A percentile compares a stretch with the other conserved stretches of the same genome.
Conservation (phyloP, 148 eudicot genomes). For the Vaccinium darrowii region DNA sequence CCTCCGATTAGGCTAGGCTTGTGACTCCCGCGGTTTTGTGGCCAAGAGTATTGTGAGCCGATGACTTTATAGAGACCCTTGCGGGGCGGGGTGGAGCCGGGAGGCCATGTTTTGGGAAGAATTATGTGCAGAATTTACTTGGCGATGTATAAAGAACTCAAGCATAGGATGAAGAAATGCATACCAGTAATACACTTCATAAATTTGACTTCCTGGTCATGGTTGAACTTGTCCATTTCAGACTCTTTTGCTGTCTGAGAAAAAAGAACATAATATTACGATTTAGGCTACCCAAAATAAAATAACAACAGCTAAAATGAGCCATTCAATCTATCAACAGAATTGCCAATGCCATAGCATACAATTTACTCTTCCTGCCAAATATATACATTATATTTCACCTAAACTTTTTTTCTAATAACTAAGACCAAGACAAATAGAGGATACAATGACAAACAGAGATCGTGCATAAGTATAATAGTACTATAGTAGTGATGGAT, state of each 20-base stretch:
- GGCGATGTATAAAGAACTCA: neutral
- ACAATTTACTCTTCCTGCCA: neutral
- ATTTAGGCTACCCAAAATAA: neutral
- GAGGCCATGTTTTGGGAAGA: too few relatives aligned
- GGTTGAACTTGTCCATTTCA: slow-evolving; percentile 41
- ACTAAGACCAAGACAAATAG: neutral
- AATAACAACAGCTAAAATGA: neutral
- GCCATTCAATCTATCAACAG: neutral
- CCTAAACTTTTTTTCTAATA: neutral
- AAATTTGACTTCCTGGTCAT: slow-evolving; percentile 63
- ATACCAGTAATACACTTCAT: slow-evolving; percentile 54
- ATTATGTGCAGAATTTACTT: neutral
- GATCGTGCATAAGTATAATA: neutral
- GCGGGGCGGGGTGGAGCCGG: too few relatives aligned
- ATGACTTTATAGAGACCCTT: too few relatives aligned
- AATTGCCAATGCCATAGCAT: neutral
- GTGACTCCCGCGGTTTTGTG: too few relatives aligned
- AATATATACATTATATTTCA: neutral
- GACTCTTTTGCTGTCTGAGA: slow-evolving; percentile 44
- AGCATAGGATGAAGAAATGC: slow-evolving; percentile 15
- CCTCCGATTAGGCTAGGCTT: too few relatives aligned
- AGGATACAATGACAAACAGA: neutral
- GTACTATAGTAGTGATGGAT: neutral
- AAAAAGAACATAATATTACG: neutral
- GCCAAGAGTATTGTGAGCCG: too few relatives aligned